Evolutionary conservation across 805 yeast genomes (phyloP).

Genomic region (Komagataella mondaviorum): DNA sequence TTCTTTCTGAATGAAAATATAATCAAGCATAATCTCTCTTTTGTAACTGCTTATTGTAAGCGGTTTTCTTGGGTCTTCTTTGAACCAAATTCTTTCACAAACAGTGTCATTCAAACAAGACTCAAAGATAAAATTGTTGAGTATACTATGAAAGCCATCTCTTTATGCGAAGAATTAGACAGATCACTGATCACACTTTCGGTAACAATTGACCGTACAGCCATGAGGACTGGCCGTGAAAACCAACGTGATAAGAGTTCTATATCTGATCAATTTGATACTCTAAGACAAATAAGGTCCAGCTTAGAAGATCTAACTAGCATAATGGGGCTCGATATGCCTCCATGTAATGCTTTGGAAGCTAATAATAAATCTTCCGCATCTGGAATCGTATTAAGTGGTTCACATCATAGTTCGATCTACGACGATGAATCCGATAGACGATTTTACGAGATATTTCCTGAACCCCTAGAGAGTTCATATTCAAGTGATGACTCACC

Average conservation of each 20-base stretch:
- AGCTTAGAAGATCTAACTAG: slow-evolving; percentile 27
- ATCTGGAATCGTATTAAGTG: slow-evolving; percentile 2
- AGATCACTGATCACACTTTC: slow-evolving; percentile 20
- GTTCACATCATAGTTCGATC: slow-evolving; percentile 8
- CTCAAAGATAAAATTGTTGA: slow-evolving; percentile 24
- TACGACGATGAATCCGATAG: slow-evolving; percentile 64
- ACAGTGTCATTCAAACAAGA: slow-evolving; percentile 12
- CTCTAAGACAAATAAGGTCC: slow-evolving; percentile 13
- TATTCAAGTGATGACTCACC: not conserved
- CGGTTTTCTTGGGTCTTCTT: slow-evolving; percentile 25
- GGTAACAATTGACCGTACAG: slow-evolving; percentile 33
- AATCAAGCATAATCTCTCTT: slow-evolving; percentile 10
- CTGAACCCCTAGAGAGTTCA: not conserved
- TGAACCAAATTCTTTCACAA: slow-evolving; percentile 15
- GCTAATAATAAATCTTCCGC: slow-evolving; percentile 15
- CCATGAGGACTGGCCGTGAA: slow-evolving; percentile 46
- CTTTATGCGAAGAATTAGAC: slow-evolving; percentile 21
- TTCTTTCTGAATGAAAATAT: slow-evolving; percentile 18
- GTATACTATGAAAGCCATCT: slow-evolving; percentile 28
- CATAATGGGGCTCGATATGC: slow-evolving; percentile 21
- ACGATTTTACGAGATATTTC: slow-evolving; percentile 39
- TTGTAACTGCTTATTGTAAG: slow-evolving; percentile 36
- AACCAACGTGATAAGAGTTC: not conserved
- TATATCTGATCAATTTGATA: slow-evolving; percentile 14
- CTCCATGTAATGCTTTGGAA: slow-evolving; percentile 9